Conservation (phyloP, 2,329 filamentous ascomycete species). For the Stagonosporopsis cucurbitacearum region DNA sequence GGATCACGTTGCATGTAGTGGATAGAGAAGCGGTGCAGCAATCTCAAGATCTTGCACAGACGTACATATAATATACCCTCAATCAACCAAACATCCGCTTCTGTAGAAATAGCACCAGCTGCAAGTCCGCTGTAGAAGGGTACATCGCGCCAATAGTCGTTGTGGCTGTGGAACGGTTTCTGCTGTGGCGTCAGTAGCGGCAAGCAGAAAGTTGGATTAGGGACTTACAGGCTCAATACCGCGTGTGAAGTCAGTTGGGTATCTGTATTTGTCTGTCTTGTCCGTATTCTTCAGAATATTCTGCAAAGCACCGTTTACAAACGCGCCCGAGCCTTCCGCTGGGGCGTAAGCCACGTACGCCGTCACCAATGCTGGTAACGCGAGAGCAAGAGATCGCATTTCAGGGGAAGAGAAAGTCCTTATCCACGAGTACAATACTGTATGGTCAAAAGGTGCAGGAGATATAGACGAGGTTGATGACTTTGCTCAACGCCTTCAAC, state of each 20-base stretch:
- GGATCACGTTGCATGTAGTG: not conserved
- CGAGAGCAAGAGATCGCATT: conserved; percentile 32
- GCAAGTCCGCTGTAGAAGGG: conserved; percentile 61
- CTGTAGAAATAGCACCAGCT: conserved; percentile 63
- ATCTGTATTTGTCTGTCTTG: conserved; percentile 59
- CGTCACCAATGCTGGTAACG: conserved; percentile 21
- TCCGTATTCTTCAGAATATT: conserved; percentile 63
- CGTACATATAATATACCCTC: conserved; percentile 62
- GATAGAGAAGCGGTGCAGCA: not conserved
- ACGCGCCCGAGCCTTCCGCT: conserved; percentile 51
- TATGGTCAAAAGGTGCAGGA: conserved; percentile 6
- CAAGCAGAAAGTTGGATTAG: not conserved
- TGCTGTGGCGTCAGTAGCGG: conserved; percentile 24
- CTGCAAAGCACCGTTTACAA: conserved; percentile 61
- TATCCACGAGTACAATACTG: not conserved
- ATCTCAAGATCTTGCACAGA: conserved; percentile 16
- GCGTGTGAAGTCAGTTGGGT: conserved; percentile 67
- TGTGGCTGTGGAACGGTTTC: conserved; percentile 64
- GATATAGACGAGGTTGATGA: not conserved
- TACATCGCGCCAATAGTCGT: conserved; percentile 63
- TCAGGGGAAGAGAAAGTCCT: not conserved
- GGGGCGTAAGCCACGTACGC: conserved; percentile 39
- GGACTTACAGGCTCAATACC: conserved; percentile 62
- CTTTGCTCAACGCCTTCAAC: conserved; percentile 15
- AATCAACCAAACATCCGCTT: conserved; percentile 67